Percentiles rank a stretch among this genome's conserved stretches.
These are phyloP conservation scores for Yamadazyma endophytica DNA, from an alignment of 805 yeast genomes.

Conservation along the genomic window DNA sequence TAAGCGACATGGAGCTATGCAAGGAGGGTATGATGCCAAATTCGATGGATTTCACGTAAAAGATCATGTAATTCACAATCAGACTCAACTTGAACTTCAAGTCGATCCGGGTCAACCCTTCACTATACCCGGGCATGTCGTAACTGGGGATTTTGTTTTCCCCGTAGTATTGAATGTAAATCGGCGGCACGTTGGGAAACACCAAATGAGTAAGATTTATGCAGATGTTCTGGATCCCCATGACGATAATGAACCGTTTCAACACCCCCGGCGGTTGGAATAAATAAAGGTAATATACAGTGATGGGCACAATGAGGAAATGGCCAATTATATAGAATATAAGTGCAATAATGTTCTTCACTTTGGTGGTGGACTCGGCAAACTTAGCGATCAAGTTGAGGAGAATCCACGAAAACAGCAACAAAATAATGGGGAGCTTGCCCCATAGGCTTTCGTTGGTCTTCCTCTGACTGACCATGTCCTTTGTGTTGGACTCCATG, in stretches of 20 bases:
- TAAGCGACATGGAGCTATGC: slow-evolving; percentile 63
- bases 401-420: slow-evolving; percentile 44
- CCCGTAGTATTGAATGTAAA: slow-evolving; percentile 65
- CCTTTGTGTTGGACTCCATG: neutral
- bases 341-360: slow-evolving; percentile 58
- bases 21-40: slow-evolving; percentile 62
- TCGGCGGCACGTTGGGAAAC: slow-evolving; percentile 72
- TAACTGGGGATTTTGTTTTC: slow-evolving; percentile 52
- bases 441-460: slow-evolving; percentile 1
- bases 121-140: slow-evolving; percentile 62
- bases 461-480: neutral
- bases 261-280: slow-evolving; percentile 66
- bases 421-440: slow-evolving; percentile 34
- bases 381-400: slow-evolving; percentile 44
- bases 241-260: slow-evolving; percentile 47
- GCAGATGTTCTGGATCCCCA: slow-evolving; percentile 57
- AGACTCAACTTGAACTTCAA: slow-evolving; percentile 33
- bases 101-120: slow-evolving; percentile 66
- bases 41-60: slow-evolving; percentile 17
- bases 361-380: slow-evolving; percentile 37
- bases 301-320: slow-evolving; percentile 55
- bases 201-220: slow-evolving; percentile 59
- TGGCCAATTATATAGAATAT: slow-evolving; percentile 59
- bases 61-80: slow-evolving; percentile 8
- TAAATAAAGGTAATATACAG: slow-evolving; percentile 59